These are phyloP conservation scores for Phytophthora cryptogea DNA, from an alignment of 352 stramenopile genomes.

Conservation along the genomic window DNA sequence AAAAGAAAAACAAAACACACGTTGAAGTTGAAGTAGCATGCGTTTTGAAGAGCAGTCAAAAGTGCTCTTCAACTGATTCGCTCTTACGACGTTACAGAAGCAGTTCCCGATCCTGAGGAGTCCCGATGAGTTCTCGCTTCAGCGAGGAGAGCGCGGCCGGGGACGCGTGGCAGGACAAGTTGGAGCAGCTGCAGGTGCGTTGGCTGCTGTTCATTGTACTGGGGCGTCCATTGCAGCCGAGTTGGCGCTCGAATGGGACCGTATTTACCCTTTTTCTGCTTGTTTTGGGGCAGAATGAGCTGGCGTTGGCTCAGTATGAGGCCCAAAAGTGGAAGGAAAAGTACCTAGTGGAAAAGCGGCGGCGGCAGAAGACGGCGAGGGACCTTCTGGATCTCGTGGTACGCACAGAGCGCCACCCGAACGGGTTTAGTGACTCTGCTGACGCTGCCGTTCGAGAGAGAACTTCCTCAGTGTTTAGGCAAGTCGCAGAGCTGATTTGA, in stretches of 20 bases:
- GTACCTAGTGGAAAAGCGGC: conserved; percentile 71
- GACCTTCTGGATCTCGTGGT: conserved; percentile 72
- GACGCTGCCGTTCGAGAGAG: conserved; percentile 17
- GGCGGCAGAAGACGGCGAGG: conserved; percentile 65
- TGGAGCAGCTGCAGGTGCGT: conserved; percentile 51
- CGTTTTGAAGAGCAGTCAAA: conserved; percentile 4
- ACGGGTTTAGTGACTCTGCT: conserved; percentile 11
- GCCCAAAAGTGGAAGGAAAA: conserved; percentile 81
- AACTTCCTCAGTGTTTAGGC: conserved; percentile 56
- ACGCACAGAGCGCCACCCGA: conserved; percentile 36
- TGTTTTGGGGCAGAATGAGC: conserved; percentile 47
- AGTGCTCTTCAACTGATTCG: conserved; percentile 2
- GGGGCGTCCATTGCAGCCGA: neutral
- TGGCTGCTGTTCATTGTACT: neutral
- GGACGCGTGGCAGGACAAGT: conserved; percentile 43
- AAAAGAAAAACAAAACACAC: neutral
- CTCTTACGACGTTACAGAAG: neutral
- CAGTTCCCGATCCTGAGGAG: neutral
- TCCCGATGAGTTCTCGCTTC: conserved; percentile 30
- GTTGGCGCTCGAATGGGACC: neutral
- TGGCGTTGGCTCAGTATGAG: conserved; percentile 70
- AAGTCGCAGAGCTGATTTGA: conserved; percentile 8
- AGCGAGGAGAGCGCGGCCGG: conserved; percentile 28
- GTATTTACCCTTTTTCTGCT: conserved; percentile 7
- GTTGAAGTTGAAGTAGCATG: conserved; percentile 17